phyloP scores from a whole-genome alignment of 2,329 filamentous ascomycete species.

The Lecanicillium sp. region DNA sequence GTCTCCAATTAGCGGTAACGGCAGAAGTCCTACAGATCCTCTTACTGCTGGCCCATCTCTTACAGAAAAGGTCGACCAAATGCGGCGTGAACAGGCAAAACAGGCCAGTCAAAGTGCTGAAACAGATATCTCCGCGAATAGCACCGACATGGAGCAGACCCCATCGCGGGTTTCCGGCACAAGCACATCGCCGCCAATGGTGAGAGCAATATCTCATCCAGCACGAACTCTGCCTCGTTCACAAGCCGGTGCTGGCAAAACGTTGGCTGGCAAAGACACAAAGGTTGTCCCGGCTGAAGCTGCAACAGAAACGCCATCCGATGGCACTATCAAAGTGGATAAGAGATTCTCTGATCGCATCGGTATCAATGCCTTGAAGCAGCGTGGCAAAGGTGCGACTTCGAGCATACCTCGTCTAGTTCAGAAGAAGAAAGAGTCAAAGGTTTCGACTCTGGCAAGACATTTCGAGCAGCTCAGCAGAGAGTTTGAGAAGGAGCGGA shows the following conservation, averaged over 20 bases:
- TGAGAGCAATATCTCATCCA: slow-evolving; percentile 46
- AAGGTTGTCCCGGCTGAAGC: slow-evolving; percentile 19
- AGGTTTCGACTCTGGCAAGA: slow-evolving; percentile 84
- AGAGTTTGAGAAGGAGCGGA: slow-evolving; percentile 91
- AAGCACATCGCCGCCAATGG: slow-evolving; percentile 43
- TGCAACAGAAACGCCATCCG: slow-evolving; percentile 16
- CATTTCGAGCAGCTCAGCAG: slow-evolving; percentile 96
- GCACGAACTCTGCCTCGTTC: slow-evolving; percentile 35
- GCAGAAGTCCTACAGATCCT: slow-evolving; percentile 12
- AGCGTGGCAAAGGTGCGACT: slow-evolving; percentile 42
- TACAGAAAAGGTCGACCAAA: slow-evolving; percentile 41
- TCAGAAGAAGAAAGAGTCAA: slow-evolving; percentile 63
- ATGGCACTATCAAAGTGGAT: slow-evolving; percentile 46
- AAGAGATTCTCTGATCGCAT: slow-evolving; percentile 72
- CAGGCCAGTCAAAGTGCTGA: slow-evolving; percentile 24
- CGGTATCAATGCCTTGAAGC: slow-evolving; percentile 58
- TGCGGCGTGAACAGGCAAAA: slow-evolving; percentile 39
- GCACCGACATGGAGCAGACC: slow-evolving; percentile 23
- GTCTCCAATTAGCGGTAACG: slow-evolving; percentile 13
- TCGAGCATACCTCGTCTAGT: slow-evolving; percentile 88
- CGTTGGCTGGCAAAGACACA: slow-evolving; percentile 26
- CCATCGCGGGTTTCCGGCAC: slow-evolving; percentile 37
- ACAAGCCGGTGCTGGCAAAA: slow-evolving; percentile 36
- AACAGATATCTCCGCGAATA: slow-evolving; percentile 10
- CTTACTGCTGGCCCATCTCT: slow-evolving; percentile 21